Conservation (phyloP, 495 filamentous ascomycete genomes). For the Penicillium simplicissimum region DNA sequence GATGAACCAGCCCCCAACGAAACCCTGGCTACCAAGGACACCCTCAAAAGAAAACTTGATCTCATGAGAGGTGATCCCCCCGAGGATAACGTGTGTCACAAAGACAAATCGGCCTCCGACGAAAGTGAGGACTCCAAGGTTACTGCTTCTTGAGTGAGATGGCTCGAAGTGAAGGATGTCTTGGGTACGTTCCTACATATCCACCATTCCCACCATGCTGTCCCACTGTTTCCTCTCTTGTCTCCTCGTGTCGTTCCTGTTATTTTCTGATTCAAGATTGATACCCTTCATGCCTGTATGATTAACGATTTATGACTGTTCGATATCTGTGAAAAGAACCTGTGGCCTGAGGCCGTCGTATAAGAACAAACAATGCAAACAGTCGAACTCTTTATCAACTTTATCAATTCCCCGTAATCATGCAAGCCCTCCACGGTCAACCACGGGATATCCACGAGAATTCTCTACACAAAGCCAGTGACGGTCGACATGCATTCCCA, state of each 20-base stretch:
- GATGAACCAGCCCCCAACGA: neutral
- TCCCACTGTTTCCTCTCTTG: neutral
- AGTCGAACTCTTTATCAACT: constrained; percentile 5
- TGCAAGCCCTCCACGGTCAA: neutral
- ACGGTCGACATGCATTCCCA: neutral
- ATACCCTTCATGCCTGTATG: neutral
- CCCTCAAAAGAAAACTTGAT: neutral
- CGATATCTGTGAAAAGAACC: too few relatives aligned
- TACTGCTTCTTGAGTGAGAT: neutral
- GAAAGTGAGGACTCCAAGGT: neutral
- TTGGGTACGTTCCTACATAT: neutral
- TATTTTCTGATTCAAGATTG: neutral
- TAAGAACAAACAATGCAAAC: constrained; percentile 26
- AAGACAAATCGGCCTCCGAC: too few relatives aligned
- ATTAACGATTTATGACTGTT: constrained; percentile 2
- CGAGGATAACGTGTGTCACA: too few relatives aligned
- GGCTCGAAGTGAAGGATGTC: neutral
- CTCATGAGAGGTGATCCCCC: too few relatives aligned
- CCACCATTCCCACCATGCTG: neutral
- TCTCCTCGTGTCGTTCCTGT: neutral
- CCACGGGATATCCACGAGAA: neutral
- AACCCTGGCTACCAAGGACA: neutral
- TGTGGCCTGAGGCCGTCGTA: neutral
- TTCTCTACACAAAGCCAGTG: neutral
- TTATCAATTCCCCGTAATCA: constrained; percentile 1